Percentiles rank a stretch among this genome's conserved stretches.
These are phyloP conservation scores for Monosporozyma servazzii DNA, from an alignment of 805 yeast genomes.

Conservation along the genomic window DNA sequence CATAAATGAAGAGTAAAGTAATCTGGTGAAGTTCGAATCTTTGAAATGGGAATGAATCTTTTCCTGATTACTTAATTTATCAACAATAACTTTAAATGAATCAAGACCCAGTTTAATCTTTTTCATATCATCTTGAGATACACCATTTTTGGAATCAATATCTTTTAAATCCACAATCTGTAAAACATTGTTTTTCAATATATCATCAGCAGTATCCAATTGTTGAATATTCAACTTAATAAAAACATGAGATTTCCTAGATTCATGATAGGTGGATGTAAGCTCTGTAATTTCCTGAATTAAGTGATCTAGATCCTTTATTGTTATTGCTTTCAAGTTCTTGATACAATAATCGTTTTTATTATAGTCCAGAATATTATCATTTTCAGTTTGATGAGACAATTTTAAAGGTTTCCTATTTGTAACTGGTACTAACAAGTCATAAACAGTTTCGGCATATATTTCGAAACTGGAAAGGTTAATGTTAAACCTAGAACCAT, in stretches of 20 bases:
- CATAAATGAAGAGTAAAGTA: conserved; percentile 70
- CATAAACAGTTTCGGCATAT: conserved; percentile 67
- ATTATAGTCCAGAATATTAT: conserved; percentile 1
- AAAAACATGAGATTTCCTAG: conserved; percentile 37
- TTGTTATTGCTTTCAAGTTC: neutral
- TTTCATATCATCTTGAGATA: neutral
- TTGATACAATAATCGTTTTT: conserved; percentile 2
- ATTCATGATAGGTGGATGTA: conserved; percentile 2
- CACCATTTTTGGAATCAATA: neutral
- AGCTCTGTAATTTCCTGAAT: conserved; percentile 1
- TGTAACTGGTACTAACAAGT: conserved; percentile 45
- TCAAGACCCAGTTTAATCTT: conserved; percentile 1
- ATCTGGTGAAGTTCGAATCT: conserved; percentile 70
- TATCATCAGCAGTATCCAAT: neutral
- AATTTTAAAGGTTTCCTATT: conserved; percentile 29
- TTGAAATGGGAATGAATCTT: conserved; percentile 24
- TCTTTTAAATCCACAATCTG: conserved; percentile 3
- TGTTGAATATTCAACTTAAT: conserved; percentile 2
- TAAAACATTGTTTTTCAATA: neutral
- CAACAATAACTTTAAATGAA: neutral
- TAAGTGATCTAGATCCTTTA: conserved; percentile 40
- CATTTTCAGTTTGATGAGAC: conserved; percentile 15
- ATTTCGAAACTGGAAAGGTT: conserved; percentile 73
- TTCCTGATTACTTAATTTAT: neutral
- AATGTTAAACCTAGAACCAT: conserved; percentile 44